Conservation (phyloP, 257 asterid species). For the Gentiana dahurica region DNA sequence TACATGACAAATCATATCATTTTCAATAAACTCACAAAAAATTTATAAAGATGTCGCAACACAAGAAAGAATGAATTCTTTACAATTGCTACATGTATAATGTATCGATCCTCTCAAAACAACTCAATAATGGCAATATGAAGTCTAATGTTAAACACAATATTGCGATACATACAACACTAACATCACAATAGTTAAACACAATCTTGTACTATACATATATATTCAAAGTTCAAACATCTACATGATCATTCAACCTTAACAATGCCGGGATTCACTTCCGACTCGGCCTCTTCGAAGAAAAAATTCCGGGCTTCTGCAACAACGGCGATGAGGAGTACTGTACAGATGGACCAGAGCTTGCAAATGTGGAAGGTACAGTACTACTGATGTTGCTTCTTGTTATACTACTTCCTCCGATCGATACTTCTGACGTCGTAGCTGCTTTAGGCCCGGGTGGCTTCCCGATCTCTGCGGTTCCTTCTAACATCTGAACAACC, state of each 20-base stretch:
- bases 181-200: too few species aligned
- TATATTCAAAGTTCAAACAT: not conserved
- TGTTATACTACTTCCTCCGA: conserved; percentile 30
- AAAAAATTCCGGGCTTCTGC: conserved; percentile 28
- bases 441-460: conserved; percentile 60
- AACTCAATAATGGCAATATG: too few species aligned
- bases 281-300: conserved; percentile 22
- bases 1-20: too few species aligned
- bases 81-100: too few species aligned
- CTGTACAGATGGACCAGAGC: conserved; percentile 46
- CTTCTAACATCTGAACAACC: conserved; percentile 89
- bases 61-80: too few species aligned
- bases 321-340: conserved; percentile 32
- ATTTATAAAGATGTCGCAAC: too few species aligned
- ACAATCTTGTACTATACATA: not conserved
- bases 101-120: too few species aligned
- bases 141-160: too few species aligned
- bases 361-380: conserved; percentile 30
- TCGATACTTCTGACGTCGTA: conserved; percentile 32
- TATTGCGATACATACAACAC: too few species aligned
- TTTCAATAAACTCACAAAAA: too few species aligned
- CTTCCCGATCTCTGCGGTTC: conserved; percentile 42
- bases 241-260: not conserved
- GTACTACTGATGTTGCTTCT: conserved; percentile 34
- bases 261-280: not conserved